Percentiles rank a stretch among this genome's conserved stretches.
Conservation (phyloP, 148 eudicot species). For the Camellia granthamiana region DNA sequence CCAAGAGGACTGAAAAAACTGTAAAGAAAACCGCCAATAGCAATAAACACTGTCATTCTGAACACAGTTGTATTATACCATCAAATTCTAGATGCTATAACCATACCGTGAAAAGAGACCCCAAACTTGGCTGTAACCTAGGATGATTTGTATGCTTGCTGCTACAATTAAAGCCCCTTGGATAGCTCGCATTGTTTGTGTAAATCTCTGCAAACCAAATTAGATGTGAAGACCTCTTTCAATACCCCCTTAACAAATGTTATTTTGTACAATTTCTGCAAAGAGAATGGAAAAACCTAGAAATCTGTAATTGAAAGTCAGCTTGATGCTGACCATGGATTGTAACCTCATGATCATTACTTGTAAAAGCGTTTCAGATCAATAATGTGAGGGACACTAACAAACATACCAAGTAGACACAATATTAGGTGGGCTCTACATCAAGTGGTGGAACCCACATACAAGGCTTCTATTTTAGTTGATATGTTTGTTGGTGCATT, state of each 20-base stretch:
- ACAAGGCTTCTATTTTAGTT: no score
- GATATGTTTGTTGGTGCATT: no score
- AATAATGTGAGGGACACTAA: no score
- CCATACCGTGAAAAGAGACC: conserved; percentile 92
- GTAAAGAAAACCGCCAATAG: conserved; percentile 20
- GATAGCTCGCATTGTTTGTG: conserved; percentile 96
- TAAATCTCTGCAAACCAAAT: conserved; percentile 65
- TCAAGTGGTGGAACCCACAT: no score
- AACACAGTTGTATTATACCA: neutral
- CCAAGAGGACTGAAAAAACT: conserved; percentile 99
- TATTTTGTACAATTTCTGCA: neutral
- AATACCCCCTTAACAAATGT: neutral
- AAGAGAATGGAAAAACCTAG: neutral
- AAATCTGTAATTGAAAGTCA: neutral
- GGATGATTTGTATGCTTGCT: conserved; percentile 84
- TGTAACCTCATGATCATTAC: neutral
- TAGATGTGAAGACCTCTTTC: conserved; percentile 10
- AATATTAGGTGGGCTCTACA: no score
- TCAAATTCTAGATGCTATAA: neutral
- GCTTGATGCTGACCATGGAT: neutral
- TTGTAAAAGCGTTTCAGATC: neutral
- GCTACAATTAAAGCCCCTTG: conserved; percentile 97
- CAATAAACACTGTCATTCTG: neutral
- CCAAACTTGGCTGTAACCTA: conserved; percentile 99
- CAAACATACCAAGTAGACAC: no score